Evolutionary conservation across 768 basidiomycete species (phyloP), one percentile per base, ranked within the genome.

Genomic region (Antrodiella citrinella): DNA sequence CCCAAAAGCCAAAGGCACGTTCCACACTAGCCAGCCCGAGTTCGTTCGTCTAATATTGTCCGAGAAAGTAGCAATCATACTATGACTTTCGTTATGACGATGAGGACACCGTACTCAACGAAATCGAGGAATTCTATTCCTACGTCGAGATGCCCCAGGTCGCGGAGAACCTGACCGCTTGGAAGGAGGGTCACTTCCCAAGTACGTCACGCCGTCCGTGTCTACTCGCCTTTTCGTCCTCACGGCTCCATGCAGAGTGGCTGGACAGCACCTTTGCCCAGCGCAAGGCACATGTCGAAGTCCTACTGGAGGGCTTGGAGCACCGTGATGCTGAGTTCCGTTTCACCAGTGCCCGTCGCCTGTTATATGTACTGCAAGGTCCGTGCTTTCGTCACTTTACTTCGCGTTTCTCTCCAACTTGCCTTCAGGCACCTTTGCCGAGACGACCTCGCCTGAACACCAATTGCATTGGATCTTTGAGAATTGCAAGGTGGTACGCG

Each of bases 111-210:
- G 82, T 97, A 18, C 84, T 95, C 77, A 86, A 88, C 59, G 96
- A 99, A 65, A 84, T 99, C 35, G 90, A 97, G 51, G 96, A 99
- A 67, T 97, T 98, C 69, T 98, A 95, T 67, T 91, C 91, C 19
- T 99, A 96, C 67, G 83, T 91, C 53, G 95, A 97, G 72, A 90
- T 92, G 80, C 80, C 87, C 0, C 89, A 93, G 63, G 84, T 92
- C 19, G 81, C 80, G 2, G 88, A 91, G 72, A 91, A 91, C 63
- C 71, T 90, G 55, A 85, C 82, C 61, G 86, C 89, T 42, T 96
- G 91, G 87, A 35, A 35, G 15, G 80, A 86, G 60, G 84, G 84
- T 35, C 90, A 86, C 40, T 94, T 87, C 63, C 68, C 75, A 24
- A 87, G 91, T 87, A 60, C 59, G 80, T 66, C 26, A 44, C 48